Percentiles rank a stretch among this genome's conserved stretches.
These are phyloP conservation scores for Candida fluviatilis DNA, from an alignment of 805 yeast genomes.

Conservation along the genomic window DNA sequence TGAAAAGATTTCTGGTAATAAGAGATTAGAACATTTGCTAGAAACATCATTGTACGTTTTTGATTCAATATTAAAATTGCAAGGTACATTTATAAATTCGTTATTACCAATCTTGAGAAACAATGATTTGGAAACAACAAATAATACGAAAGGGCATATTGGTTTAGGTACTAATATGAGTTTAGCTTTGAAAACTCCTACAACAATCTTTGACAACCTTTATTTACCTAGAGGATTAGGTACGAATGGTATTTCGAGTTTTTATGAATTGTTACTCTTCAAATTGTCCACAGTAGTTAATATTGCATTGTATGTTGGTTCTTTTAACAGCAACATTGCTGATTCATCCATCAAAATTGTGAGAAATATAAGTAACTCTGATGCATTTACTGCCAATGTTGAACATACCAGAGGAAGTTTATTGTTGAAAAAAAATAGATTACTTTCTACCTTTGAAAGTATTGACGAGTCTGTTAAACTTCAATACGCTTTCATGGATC, in stretches of 20 bases:
- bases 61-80: constrained; percentile 44
- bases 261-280: constrained; percentile 68
- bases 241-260: constrained; percentile 57
- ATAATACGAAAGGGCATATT: constrained; percentile 6
- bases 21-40: constrained; percentile 11
- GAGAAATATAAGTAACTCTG: constrained; percentile 42
- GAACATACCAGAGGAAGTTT: constrained; percentile 14
- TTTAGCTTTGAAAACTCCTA: constrained; percentile 19
- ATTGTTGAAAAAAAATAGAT: constrained; percentile 49
- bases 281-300: constrained; percentile 71
- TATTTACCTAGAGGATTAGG: constrained; percentile 44
- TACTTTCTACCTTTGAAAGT: constrained; percentile 68
- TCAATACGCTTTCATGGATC: constrained; percentile 66
- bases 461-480: constrained; percentile 77
- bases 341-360: constrained; percentile 51
- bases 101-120: constrained; percentile 48
- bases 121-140: constrained; percentile 15
- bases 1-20: constrained; percentile 44
- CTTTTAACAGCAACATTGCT: constrained; percentile 48
- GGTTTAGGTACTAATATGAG: constrained; percentile 29
- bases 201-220: constrained; percentile 23
- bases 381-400: constrained; percentile 36
- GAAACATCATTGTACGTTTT: constrained; percentile 40
- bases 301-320: constrained; percentile 70
- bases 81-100: constrained; percentile 56